A percentile compares a stretch with the other conserved stretches of the same genome.
These are phyloP conservation scores for Chaetomium cochliodes DNA, from an alignment of 495 filamentous ascomycete genomes.

Conservation along the genomic window DNA sequence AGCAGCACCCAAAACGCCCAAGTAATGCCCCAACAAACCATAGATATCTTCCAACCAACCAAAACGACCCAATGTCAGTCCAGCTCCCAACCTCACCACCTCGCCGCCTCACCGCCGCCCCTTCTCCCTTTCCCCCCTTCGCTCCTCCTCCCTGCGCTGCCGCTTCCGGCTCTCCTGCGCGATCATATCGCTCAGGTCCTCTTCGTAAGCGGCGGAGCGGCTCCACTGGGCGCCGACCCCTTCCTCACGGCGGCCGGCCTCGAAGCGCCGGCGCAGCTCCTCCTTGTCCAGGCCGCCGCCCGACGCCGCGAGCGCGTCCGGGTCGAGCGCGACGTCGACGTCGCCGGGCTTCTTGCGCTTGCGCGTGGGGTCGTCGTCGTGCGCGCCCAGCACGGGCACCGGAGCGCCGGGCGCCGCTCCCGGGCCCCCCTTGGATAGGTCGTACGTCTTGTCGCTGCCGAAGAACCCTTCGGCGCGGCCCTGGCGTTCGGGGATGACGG, in stretches of 20 bases:
- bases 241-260: conserved; percentile 71
- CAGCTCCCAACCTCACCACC: neutral
- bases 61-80: neutral
- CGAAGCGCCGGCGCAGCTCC: conserved; percentile 61
- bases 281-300: conserved; percentile 64
- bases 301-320: conserved; percentile 66
- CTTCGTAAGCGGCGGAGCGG: conserved; percentile 59
- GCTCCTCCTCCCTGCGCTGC: conserved; percentile 81
- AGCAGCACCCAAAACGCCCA: conserved; percentile 4
- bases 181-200: conserved; percentile 96
- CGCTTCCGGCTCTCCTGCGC: conserved; percentile 87
- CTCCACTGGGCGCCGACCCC: conserved; percentile 62
- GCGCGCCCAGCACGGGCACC: conserved; percentile 67
- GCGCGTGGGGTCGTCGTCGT: conserved; percentile 64
- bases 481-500: conserved; percentile 84
- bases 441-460: conserved; percentile 88
- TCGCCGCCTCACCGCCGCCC: neutral
- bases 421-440: conserved; percentile 54
- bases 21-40: neutral
- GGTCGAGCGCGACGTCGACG: conserved; percentile 86
- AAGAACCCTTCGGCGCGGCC: conserved; percentile 88
- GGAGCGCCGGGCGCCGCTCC: conserved; percentile 9
- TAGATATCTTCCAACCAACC: too few species aligned
- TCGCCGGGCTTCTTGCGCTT: conserved; percentile 96
- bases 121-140: conserved; percentile 46